Evolutionary conservation across 1,284 basidiomycete genomes (phyloP).

Genomic region (Microbotryum saponariae): DNA sequence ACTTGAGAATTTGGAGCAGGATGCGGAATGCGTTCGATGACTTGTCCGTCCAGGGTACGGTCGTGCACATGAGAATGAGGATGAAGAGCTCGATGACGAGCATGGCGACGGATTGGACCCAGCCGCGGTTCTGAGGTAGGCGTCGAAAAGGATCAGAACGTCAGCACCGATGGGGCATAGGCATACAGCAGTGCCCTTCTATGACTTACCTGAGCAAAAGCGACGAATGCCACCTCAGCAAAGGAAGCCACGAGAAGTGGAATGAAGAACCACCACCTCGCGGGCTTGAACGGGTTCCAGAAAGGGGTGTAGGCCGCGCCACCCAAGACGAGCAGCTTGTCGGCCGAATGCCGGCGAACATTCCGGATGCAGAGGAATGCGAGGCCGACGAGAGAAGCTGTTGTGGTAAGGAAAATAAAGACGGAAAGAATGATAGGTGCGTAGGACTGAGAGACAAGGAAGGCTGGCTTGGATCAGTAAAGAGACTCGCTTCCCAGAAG

Average conservation of each 20-base stretch:
- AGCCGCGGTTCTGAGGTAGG: constrained; percentile 46
- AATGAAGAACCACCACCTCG: constrained; percentile 43
- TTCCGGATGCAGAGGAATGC: constrained; percentile 42
- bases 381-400: constrained; percentile 46
- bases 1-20: constrained; percentile 56
- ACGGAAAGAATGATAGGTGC: constrained; percentile 60
- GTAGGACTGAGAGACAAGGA: constrained; percentile 60
- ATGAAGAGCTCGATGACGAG: constrained; percentile 60
- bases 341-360: constrained; percentile 29
- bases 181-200: not conserved
- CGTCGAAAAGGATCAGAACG: not conserved
- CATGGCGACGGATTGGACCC: constrained; percentile 63
- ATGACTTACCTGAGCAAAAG: constrained; percentile 51
- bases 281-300: constrained; percentile 41
- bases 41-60: constrained; percentile 49
- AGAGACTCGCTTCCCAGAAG: not conserved
- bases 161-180: not conserved
- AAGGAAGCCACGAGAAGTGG: constrained; percentile 43
- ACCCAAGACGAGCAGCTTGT: constrained; percentile 40
- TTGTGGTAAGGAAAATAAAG: constrained; percentile 52
- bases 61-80: constrained; percentile 51
- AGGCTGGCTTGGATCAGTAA: too few relatives aligned
- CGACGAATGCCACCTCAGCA: constrained; percentile 60
- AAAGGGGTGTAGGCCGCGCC: constrained; percentile 44
- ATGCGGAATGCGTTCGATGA: constrained; percentile 45